Percentiles rank a stretch among this genome's conserved stretches.
phyloP scores from a whole-genome alignment of 1,284 basidiomycete genomes.

The Porodaedalea pini region DNA sequence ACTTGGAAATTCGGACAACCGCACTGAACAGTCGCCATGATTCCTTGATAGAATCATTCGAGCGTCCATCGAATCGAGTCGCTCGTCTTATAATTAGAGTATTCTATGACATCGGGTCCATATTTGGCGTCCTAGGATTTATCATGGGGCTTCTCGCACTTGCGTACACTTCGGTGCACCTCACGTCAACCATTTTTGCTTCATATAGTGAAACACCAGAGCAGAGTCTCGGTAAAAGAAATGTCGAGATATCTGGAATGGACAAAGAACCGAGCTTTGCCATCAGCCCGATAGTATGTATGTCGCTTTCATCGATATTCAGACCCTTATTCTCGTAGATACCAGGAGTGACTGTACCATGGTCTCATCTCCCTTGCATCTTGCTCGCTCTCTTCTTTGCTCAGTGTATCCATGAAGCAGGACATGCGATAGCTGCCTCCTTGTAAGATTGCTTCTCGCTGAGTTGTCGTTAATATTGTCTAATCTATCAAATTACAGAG shows the following conservation, averaged over 20 bases:
- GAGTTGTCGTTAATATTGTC: background rate
- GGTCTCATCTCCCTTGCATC: conserved; percentile 59
- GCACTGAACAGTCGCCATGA: conserved; percentile 53
- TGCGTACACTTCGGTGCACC: conserved; percentile 30
- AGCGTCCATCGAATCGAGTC: conserved; percentile 15
- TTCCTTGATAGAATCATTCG: conserved; percentile 29
- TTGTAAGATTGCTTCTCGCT: conserved; percentile 41
- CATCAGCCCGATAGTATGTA: conserved; percentile 44
- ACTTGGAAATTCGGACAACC: conserved; percentile 51
- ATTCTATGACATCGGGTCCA: conserved; percentile 50
- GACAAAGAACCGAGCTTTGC: conserved; percentile 9
- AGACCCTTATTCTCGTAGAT: conserved; percentile 44
- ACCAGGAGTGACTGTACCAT: conserved; percentile 70
- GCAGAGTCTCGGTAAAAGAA: conserved; percentile 22
- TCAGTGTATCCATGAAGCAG: conserved; percentile 66
- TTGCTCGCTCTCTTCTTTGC: conserved; percentile 53
- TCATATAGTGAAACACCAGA: conserved; percentile 24
- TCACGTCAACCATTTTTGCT: conserved; percentile 1
- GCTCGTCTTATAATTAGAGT: conserved; percentile 28
- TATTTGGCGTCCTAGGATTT: conserved; percentile 51
- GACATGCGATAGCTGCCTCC: conserved; percentile 65
- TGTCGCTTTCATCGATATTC: conserved; percentile 4
- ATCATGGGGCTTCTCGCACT: conserved; percentile 40
- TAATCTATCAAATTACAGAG: conserved; percentile 33
- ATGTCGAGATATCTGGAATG: conserved; percentile 6